Evolutionary conservation across 2,329 filamentous ascomycete species (phyloP).

Genomic region (Apiospora hydei): DNA sequence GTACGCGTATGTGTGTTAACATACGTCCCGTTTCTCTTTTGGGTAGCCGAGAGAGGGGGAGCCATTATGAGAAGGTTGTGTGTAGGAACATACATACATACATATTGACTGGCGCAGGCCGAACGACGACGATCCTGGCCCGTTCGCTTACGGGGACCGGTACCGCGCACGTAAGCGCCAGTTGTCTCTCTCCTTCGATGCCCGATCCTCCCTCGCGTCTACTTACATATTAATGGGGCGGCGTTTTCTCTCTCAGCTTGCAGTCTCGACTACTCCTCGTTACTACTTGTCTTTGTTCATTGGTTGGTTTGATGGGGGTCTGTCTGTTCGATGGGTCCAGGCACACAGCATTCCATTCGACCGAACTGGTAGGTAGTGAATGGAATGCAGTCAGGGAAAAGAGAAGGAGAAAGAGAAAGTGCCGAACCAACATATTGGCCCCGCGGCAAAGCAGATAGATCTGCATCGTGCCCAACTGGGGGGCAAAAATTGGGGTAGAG

Average conservation of each 20-base stretch:
- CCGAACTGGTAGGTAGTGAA: background rate
- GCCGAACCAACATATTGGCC: background rate
- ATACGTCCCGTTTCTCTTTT: background rate
- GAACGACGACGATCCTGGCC: background rate
- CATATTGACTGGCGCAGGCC: background rate
- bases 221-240: background rate
- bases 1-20: too few species aligned
- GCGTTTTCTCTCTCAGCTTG: background rate
- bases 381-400: background rate
- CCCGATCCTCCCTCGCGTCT: background rate
- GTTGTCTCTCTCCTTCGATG: background rate
- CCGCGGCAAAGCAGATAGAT: constrained; percentile 6
- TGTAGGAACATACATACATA: background rate
- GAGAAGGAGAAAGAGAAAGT: background rate
- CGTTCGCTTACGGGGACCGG: background rate
- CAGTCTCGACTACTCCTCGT: too few species aligned
- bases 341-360: background rate
- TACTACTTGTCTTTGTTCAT: background rate
- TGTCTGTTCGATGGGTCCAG: background rate
- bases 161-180: constrained; percentile 8
- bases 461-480: background rate
- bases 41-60: background rate
- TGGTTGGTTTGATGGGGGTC: background rate
- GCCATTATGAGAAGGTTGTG: background rate
- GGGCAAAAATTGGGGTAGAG: background rate